Evolutionary conservation across 768 basidiomycete species (phyloP), one percentile per base, ranked within the genome.

Genomic region (Lentinula edodes): DNA sequence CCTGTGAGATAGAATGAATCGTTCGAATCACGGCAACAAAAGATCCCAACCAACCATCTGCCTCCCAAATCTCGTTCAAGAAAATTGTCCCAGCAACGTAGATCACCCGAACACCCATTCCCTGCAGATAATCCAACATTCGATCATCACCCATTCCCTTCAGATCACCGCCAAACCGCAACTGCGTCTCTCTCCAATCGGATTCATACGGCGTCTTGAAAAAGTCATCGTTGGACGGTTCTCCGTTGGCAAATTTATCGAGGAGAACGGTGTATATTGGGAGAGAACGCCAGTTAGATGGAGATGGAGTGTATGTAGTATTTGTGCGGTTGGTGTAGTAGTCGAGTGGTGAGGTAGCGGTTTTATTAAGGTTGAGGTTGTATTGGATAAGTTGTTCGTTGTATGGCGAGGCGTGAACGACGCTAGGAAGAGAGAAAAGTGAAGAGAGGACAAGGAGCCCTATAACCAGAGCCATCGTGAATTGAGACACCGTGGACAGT

Each of bases 1-100:
- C 93, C 93, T 92, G 61, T 20, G 67, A 41, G 61, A 63, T 43
- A 43, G 28, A n/a, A 4, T 15, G 34, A 34, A 36, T 8, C 6
- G 1, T 42, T 3, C 28, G 3, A 28, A 28, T 28, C 28, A 3
- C 28, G 28, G n/a, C 7, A 48, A 51, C 55, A 52, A 43, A 52
- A 9, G 41, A 43, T 52, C 34, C 42, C 43, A 32, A 83, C 93
- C 70, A 58, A 95, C 94, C 93, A 82, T 96, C 94, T 3, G 93
- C 90, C 70, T 95, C 89, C 94, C 94, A 96, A n/a, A 93, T 74
- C 94, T 95, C 95, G 81, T 96, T 96, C 63, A 97, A 63, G 73
- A 93, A 97, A 57, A 88, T 86, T 1, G 95, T 97, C 57, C 95
- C 95, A 23, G 95, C 93, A 71, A 96, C 90, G 76, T 93, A 97